Evolutionary conservation across 208 protist genomes (phyloP), one percentile per base, ranked within the genome.

Genomic region (Leishmania braziliensis): DNA sequence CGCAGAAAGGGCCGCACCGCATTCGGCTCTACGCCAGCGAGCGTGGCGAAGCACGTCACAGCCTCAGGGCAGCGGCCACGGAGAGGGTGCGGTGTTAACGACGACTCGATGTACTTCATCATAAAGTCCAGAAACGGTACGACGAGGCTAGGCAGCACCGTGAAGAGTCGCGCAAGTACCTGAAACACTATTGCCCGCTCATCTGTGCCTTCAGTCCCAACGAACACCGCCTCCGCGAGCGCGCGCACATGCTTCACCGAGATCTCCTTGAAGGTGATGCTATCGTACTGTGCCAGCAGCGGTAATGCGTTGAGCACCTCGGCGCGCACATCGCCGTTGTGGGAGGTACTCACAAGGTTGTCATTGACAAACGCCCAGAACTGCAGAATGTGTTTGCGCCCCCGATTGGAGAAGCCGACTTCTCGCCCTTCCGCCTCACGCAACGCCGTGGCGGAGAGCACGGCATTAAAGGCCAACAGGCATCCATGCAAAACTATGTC

Each of bases 41-140:
- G 85, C 2, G 89, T 95, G 26, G 93, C 93, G 83, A 98, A 96
- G 84, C 95, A 98, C 60, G 93, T 89, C 16, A 95, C 92, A 8
- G 93, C 95, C 83, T 92, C 92, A 12, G 86, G 84, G 77, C 93
- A 95, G 70, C 93, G 92, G 60, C 88, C 89, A 65, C 90, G 86
- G 36, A 91, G 84, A 23, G 83, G 80, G 14, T 86, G 90, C 58
- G 79, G 80, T 50, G 80, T 81, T 39, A 98, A 85, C 62, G 89
- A 92, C 23, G 84, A 75, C 77, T 96, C 90, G 85, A 98, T 96
- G 84, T 93, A 90, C 48, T 75, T 83, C 91, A 98, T 95, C 84
- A 95, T 92, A 66, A 81, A 86, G 65, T 93, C 91, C 26, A 97
- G 60, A 53, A 95, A 93, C 26, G 84, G 73, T 23, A 86, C 81